Conservation (phyloP, 768 basidiomycete species). For the Phlebiopsis gigantea region DNA sequence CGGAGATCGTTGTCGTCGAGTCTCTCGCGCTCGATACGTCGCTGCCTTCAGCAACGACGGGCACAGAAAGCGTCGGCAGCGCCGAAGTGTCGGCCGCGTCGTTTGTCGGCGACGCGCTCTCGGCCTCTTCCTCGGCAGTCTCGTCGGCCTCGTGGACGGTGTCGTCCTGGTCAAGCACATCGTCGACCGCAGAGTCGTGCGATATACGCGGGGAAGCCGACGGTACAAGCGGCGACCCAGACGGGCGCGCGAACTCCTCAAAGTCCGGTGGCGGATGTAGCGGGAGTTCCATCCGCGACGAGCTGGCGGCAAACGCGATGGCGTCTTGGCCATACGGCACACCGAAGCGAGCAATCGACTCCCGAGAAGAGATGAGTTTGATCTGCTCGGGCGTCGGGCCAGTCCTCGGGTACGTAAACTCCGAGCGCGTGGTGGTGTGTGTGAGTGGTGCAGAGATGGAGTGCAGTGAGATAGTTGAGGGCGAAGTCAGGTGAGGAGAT, state of each 20-base stretch:
- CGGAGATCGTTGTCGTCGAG: too few relatives aligned
- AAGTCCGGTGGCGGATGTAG: slow-evolving; percentile 34
- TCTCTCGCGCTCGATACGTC: too few relatives aligned
- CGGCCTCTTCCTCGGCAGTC: not conserved
- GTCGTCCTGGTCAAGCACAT: not conserved
- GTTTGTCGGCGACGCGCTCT: too few relatives aligned
- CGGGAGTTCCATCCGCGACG: slow-evolving; percentile 36
- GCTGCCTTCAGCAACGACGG: too few relatives aligned
- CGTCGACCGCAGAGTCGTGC: not conserved
- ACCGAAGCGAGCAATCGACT: slow-evolving; percentile 63
- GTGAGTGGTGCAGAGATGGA: slow-evolving; percentile 74
- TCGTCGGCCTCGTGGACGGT: not conserved
- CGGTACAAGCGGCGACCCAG: not conserved
- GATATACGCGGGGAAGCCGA: not conserved
- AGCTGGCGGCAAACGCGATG: slow-evolving; percentile 52
- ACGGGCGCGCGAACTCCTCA: slow-evolving; percentile 18
- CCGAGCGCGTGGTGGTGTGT: slow-evolving; percentile 66
- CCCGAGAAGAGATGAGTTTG: slow-evolving; percentile 63
- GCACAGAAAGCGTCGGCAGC: too few relatives aligned
- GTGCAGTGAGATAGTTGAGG: slow-evolving; percentile 65
- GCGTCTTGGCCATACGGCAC: slow-evolving; percentile 75
- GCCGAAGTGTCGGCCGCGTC: too few relatives aligned
- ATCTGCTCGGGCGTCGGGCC: slow-evolving; percentile 63
- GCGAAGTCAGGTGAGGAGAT: slow-evolving; percentile 40
- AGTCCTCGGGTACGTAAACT: slow-evolving; percentile 60